Base-by-base conservation (phyloP, 1,284 basidiomycete genomes). In the Meira miltonrushii region DNA sequence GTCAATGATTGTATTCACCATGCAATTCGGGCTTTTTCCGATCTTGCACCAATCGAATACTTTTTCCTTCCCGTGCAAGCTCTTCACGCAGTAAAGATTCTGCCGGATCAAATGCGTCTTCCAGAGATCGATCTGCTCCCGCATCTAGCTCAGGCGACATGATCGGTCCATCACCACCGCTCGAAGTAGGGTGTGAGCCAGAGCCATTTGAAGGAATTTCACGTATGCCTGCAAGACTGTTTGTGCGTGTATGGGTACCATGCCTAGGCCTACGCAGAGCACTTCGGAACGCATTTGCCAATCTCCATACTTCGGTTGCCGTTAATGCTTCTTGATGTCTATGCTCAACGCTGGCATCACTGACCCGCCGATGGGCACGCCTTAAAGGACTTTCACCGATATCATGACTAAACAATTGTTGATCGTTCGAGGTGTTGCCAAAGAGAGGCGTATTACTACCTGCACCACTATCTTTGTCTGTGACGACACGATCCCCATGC, bases 261-360 rank as follows among this genome's bases (percentile, higher is more conserved):
- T 72, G 68, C 44, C 71, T 67, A 33, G 70, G 64, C n/a, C 63
- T 69, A 50, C 71, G 68, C 0, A 63, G 64, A 39, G 63, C 62
- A 48, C 46, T 43, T 10, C 66, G 65, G 1, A 64, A 63, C 37
- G 59, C 64, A 38, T 39, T 64, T 13, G 63, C 61, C 15, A 54
- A 57, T 1, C 60, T 57, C 39, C 48, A 57, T 2, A 46, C 33
- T 15, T 19, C 56, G 8, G 55, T 49, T 25, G 25, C 59, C 12
- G 61, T 64, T 6, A 55, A 57, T 10, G 57, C 62, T 21, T 38
- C 57, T 21, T 40, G 49, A 28, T 47, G 10, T 33, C 38, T 49
- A 3, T 56, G 41, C 28, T 43, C 41, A 40, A 56, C 52, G 4
- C 15, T 17, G 55, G 28, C 25, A 23, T 11, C n/a, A 12, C 12